Conservation (phyloP, 2,329 filamentous ascomycete species). For the Dendrostoma leiphaemia region DNA sequence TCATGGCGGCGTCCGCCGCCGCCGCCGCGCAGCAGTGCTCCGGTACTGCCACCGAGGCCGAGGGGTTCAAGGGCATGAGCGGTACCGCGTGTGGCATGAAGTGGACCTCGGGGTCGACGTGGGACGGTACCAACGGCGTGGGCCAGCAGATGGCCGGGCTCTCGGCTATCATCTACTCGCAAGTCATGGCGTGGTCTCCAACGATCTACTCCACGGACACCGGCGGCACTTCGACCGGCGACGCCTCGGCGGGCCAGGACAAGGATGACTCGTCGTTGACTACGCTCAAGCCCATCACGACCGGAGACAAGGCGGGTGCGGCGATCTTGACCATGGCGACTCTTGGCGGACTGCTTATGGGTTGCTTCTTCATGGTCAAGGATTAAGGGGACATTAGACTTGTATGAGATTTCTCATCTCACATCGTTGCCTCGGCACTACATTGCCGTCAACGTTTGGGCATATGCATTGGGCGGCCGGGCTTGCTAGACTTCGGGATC, state of each 20-base stretch:
- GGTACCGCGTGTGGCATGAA: conserved; percentile 43
- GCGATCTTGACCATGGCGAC: conserved; percentile 16
- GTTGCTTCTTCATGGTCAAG: conserved; percentile 19
- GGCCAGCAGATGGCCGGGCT: conserved; percentile 46
- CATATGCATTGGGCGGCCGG: background rate
- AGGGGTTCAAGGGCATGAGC: conserved; percentile 33
- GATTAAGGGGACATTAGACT: conserved; percentile 1
- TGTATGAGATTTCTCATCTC: background rate
- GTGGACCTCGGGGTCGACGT: conserved; percentile 39
- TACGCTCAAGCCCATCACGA: conserved; percentile 13
- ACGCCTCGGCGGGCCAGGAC: conserved; percentile 9
- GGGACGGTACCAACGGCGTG: conserved; percentile 43
- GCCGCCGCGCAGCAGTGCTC: conserved; percentile 37
- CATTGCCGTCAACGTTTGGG: too few species aligned
- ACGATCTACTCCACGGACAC: background rate
- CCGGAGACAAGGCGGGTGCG: conserved; percentile 10
- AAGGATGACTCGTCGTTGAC: conserved; percentile 11
- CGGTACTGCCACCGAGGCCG: conserved; percentile 23
- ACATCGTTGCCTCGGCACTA: too few species aligned
- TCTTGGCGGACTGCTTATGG: conserved; percentile 7
- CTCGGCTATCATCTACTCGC: conserved; percentile 38
- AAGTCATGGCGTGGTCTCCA: conserved; percentile 29
- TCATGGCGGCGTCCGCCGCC: conserved; percentile 34
- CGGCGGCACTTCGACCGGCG: conserved; percentile 12
- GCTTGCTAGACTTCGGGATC: conserved; percentile 3